Conservation (phyloP, 805 yeast genomes). For the Metschnikowia cerradonensis region DNA sequence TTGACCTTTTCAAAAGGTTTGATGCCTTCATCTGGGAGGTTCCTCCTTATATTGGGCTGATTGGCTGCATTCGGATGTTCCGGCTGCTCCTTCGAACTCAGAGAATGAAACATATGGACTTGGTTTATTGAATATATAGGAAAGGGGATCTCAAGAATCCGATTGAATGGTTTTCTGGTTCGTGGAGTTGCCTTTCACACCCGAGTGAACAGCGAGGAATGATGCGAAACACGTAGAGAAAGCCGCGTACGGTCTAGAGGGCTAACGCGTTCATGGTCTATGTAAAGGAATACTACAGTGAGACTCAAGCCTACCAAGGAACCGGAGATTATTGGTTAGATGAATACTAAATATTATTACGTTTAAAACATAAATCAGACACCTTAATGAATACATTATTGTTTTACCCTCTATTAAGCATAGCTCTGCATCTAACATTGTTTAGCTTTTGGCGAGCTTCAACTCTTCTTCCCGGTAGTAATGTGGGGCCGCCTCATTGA, state of each 20-base stretch:
- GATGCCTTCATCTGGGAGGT: not conserved
- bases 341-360: too few species aligned
- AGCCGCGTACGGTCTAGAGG: not conserved
- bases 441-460: not conserved
- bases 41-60: not conserved
- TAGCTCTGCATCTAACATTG: not conserved
- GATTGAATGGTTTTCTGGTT: not conserved
- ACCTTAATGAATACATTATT: too few species aligned
- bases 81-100: not conserved
- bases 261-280: not conserved
- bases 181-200: not conserved
- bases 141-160: not conserved
- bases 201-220: not conserved
- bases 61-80: not conserved
- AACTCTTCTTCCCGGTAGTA: slow-evolving; percentile 32
- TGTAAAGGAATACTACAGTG: not conserved
- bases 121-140: not conserved
- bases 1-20: slow-evolving; percentile 22
- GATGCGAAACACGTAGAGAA: not conserved
- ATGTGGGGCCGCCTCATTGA: slow-evolving; percentile 71
- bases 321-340: too few species aligned
- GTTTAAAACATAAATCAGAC: not conserved
- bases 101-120: not conserved
- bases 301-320: too few species aligned
- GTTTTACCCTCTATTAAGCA: not conserved